Conservation (phyloP, 371 early-diverging fungal genomes). For the Chytridium lagenaria region DNA sequence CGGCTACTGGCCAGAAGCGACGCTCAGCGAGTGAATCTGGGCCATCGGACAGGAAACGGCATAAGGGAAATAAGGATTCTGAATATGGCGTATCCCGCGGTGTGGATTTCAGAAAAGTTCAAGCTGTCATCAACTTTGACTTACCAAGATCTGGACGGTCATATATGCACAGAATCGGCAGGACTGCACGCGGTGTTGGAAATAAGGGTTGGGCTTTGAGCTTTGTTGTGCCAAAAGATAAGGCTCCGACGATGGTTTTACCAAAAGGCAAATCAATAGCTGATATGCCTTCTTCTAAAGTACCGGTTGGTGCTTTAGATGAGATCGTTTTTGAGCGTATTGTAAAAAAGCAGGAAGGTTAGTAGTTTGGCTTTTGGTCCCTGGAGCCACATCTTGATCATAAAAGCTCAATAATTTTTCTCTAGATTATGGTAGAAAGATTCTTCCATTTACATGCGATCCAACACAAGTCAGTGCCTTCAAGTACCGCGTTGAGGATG, state of each 20-base stretch:
- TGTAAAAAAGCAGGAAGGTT: constrained; percentile 68
- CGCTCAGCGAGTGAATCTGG: neutral
- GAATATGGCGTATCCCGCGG: constrained; percentile 98
- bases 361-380: too few relatives aligned
- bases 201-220: constrained; percentile 88
- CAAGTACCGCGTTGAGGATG: constrained; percentile 89
- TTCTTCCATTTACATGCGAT: constrained; percentile 85
- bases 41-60: constrained; percentile 36
- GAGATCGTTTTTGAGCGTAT: constrained; percentile 76
- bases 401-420: constrained; percentile 1
- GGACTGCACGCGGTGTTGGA: constrained; percentile 93
- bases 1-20: neutral
- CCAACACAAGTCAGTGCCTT: constrained; percentile 90
- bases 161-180: constrained; percentile 96
- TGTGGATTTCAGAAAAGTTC: constrained; percentile 93
- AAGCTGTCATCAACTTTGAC: constrained; percentile 98
- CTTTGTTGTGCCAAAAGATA: constrained; percentile 62
- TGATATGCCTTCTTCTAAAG: constrained; percentile 52
- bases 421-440: constrained; percentile 57
- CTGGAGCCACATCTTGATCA: neutral
- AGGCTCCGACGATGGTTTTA: constrained; percentile 11
- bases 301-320: constrained; percentile 53
- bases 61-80: constrained; percentile 48
- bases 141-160: constrained; percentile 88
- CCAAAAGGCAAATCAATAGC: constrained; percentile 40